Base-by-base conservation (phyloP, 2,329 filamentous ascomycete species). In the Ophiostoma angusticollis region DNA sequence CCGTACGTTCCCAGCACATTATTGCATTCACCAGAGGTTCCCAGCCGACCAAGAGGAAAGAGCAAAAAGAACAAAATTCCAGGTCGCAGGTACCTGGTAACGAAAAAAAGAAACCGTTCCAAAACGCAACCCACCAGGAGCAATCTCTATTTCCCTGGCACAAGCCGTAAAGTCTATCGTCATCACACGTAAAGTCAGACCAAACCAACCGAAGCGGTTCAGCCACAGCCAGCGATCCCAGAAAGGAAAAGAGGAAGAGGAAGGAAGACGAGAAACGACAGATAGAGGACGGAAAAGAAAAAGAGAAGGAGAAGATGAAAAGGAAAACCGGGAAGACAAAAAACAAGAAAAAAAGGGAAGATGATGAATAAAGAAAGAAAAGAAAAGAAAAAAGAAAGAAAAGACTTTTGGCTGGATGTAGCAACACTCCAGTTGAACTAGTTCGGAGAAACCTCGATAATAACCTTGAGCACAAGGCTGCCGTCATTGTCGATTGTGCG, bases 391-490 rank as follows among this genome's bases (percentile, higher is more conserved):
- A 28, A 28, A 28, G 11, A 13, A 6, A 28, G 25, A 28, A 6
- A 28, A 28, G n/a, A 7, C 25, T n/a, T n/a, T n/a, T n/a, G n/a
- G n/a, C n/a, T n/a, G n/a, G n/a, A n/a, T n/a, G n/a, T n/a, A n/a
- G n/a, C 16, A 7, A 28, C 17, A 34, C 17, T 19, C 5, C 22
- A 12, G 21, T 39, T 4, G 21, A 34, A 28, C 14, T 31, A 38
- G 22, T 28, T 18, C 11, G 29, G 21, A 13, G 28, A 41, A 5
- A 12, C 29, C 56, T 57, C 70, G 45, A 76, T 73, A 29, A 84
- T 71, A 29, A 84, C 79, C 62, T 85, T 85, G 45, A 85, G 58
- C 13, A 85, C 78, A 38, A 84, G 57, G 14, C 74, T 78, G 1
- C 79, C 79, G 2, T 76, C 61, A 23, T 74, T 72, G 50, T 84